phyloP scores from a whole-genome alignment of 1,284 basidiomycete species.

The Coniophora puteana region DNA sequence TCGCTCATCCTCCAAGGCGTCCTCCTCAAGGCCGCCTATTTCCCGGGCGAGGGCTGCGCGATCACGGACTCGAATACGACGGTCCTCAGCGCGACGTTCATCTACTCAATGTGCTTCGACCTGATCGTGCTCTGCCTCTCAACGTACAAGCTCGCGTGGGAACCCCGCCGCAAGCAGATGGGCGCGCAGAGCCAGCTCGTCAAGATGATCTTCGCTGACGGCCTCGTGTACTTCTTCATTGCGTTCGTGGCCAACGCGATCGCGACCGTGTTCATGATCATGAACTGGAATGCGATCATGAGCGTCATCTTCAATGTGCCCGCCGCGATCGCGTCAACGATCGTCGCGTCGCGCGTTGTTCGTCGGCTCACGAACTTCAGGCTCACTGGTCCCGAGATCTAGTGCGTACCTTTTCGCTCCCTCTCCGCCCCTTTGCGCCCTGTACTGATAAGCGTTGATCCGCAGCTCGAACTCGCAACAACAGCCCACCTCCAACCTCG shows the following conservation, averaged over 20 bases:
- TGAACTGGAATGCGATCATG: conserved; percentile 30
- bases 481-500: background rate
- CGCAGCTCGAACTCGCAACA: conserved; percentile 1
- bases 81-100: conserved; percentile 38
- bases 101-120: conserved; percentile 48
- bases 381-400: conserved; percentile 50
- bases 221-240: conserved; percentile 30
- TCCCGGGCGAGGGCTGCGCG: conserved; percentile 30
- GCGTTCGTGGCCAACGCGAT: conserved; percentile 32
- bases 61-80: conserved; percentile 36
- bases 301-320: conserved; percentile 33
- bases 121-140: conserved; percentile 39
- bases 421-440: conserved; percentile 13
- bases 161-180: conserved; percentile 15
- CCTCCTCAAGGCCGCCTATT: conserved; percentile 34
- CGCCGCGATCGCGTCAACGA: conserved; percentile 45
- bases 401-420: conserved; percentile 35
- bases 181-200: conserved; percentile 20
- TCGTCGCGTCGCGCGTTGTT: conserved; percentile 69
- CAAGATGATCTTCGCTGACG: conserved; percentile 30
- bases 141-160: conserved; percentile 30
- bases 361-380: conserved; percentile 61
- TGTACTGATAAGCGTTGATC: conserved; percentile 12
- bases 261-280: conserved; percentile 30
- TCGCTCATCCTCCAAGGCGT: conserved; percentile 34